phyloP scores from a whole-genome alignment of 2,329 filamentous ascomycete species.

The Canariomyces notabilis region DNA sequence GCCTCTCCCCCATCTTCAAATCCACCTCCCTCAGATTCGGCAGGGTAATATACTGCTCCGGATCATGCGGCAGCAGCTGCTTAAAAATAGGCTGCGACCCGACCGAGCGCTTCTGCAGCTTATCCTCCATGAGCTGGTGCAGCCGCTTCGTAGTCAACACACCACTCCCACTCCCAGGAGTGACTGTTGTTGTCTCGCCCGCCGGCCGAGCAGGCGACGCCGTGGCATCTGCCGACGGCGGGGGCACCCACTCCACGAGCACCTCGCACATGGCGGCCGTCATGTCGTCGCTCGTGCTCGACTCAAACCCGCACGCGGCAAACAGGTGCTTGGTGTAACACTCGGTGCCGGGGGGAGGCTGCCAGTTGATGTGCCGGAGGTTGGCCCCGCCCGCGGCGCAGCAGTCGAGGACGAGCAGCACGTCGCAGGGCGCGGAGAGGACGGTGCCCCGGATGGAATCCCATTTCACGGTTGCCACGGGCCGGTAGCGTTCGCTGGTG shows the following conservation, averaged over 20 bases:
- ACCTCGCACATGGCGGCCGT: constrained; percentile 26
- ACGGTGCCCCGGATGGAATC: constrained; percentile 20
- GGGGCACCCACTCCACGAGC: constrained; percentile 17
- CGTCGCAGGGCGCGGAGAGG: constrained; percentile 22
- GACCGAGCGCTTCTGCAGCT: constrained; percentile 21
- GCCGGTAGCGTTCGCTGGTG: constrained; percentile 25
- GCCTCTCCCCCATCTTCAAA: not conserved
- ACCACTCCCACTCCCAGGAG: not conserved
- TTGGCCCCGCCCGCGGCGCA: constrained; percentile 26
- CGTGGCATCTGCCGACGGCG: not conserved
- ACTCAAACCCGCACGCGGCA: constrained; percentile 27
- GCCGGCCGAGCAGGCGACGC: not conserved
- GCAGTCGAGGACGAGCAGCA: constrained; percentile 26
- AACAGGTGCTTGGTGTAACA: constrained; percentile 26
- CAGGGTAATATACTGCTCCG: constrained; percentile 26
- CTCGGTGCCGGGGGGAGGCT: constrained; percentile 17
- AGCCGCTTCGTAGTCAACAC: constrained; percentile 24
- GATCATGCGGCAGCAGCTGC: constrained; percentile 26
- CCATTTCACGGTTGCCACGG: constrained; percentile 23
- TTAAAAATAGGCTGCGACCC: constrained; percentile 28
- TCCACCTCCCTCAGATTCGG: constrained; percentile 18
- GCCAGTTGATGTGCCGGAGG: constrained; percentile 22
- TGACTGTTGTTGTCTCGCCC: not conserved
- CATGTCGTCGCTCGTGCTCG: constrained; percentile 25
- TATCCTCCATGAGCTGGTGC: constrained; percentile 26